Evolutionary conservation across 331 rosid genomes (phyloP).

Genomic region (Arachis monticola): DNA sequence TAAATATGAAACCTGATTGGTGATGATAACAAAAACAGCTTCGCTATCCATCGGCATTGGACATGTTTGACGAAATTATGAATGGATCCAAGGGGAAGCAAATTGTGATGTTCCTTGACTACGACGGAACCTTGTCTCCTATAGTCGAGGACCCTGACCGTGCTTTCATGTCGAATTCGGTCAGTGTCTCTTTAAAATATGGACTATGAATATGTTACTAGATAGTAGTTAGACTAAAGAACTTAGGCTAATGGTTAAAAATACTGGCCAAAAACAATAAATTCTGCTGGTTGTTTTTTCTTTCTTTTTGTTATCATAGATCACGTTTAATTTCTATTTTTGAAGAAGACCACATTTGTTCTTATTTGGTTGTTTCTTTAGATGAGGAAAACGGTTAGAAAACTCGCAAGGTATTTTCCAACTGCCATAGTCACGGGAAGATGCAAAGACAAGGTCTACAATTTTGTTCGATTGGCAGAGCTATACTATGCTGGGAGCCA

Average conservation of each 20-base stretch:
- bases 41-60: constrained; percentile 80
- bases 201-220: too few relatives aligned
- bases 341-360: too few relatives aligned
- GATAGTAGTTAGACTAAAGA: too few relatives aligned
- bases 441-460: constrained; percentile 86
- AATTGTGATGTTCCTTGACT: constrained; percentile 86
- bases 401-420: constrained; percentile 71
- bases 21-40: constrained; percentile 48
- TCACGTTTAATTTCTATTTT: too few relatives aligned
- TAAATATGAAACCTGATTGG: constrained; percentile 35
- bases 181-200: constrained; percentile 33
- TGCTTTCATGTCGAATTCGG: constrained; percentile 80
- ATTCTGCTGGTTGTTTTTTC: too few relatives aligned
- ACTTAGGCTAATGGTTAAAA: too few relatives aligned
- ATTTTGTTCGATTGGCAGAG: constrained; percentile 81
- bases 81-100: constrained; percentile 79
- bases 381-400: constrained; percentile 86
- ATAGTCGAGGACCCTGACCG: constrained; percentile 86
- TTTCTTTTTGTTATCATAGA: not conserved
- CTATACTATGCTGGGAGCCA: constrained; percentile 94
- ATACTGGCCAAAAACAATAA: too few relatives aligned
- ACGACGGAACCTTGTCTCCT: constrained; percentile 89
- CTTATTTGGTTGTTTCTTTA: constrained; percentile 32
- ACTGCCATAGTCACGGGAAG: constrained; percentile 93
- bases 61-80: constrained; percentile 75